Evolutionary conservation across 768 basidiomycete species (phyloP).

Genomic region (Lactifluus volemus): DNA sequence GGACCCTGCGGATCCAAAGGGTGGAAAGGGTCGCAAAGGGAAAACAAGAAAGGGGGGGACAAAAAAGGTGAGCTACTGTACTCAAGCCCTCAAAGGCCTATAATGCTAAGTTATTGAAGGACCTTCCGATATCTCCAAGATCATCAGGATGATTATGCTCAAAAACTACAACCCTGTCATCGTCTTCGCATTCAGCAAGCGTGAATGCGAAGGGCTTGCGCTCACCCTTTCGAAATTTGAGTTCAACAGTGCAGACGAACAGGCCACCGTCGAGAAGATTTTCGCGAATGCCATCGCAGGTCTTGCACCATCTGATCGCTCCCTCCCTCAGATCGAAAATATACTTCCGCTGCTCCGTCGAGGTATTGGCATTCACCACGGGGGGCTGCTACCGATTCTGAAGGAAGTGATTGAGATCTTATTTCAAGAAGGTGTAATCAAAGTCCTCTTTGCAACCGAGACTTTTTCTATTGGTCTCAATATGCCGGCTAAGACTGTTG

Average conservation of each 20-base stretch:
- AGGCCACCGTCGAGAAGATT: conserved; percentile 75
- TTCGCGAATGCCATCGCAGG: conserved; percentile 94
- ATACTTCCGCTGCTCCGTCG: conserved; percentile 88
- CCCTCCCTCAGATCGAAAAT: conserved; percentile 88
- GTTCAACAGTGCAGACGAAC: conserved; percentile 89
- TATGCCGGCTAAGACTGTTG: conserved; percentile 99
- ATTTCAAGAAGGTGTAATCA: conserved; percentile 97
- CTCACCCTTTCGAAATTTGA: conserved; percentile 91
- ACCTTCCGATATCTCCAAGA: conserved; percentile 90
- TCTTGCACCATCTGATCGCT: conserved; percentile 76
- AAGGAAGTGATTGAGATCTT: conserved; percentile 99
- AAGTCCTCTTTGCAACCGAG: conserved; percentile 96
- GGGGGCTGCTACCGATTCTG: conserved; percentile 91
- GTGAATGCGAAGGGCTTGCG: conserved; percentile 93
- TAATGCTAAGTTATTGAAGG: conserved; percentile 36
- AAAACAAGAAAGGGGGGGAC: conserved; percentile 88
- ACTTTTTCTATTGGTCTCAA: conserved; percentile 97
- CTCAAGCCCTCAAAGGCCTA: not conserved
- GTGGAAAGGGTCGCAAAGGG: conserved; percentile 84
- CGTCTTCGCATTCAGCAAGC: conserved; percentile 96
- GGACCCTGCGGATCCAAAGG: conserved; percentile 80
- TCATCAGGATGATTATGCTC: conserved; percentile 96
- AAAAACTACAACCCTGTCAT: conserved; percentile 98
- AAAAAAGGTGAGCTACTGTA: conserved; percentile 60
- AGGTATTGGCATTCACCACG: conserved; percentile 97